Base-by-base conservation (phyloP, 345 rosid species). In the Laguncularia racemosa region DNA sequence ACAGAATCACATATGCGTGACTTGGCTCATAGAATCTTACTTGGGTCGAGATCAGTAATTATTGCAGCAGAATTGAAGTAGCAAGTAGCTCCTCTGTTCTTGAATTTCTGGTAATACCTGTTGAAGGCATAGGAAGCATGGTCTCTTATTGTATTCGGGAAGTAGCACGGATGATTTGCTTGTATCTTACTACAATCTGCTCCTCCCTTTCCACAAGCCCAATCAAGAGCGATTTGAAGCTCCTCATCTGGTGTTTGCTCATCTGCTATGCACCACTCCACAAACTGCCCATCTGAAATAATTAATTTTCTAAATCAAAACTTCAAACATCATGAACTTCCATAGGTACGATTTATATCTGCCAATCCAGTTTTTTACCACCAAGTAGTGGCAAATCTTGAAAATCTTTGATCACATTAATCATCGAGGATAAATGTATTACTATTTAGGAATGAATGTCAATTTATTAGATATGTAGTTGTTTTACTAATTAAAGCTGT, bases 191-290 rank as follows among this genome's bases (percentile, higher is more conserved):
- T 68, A 63, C 91, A 81, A 60, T 82, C 82, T 33, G 84, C 84
- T 16, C 84, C 76, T 40, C 84, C 91, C 49, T 70, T 73, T 20
- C 84, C 77, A 59, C 91, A 79, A 0, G 87, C 85, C 91, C 85
- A 84, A 55, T 79, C 84, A 28, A 81, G 67, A 14, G 91, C 87
- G 46, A 18, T 61, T 1, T 73, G 78, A 65, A 79, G 33, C 62
- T 79, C 91, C 6, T 71, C 81, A 14, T 77, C 76, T 43, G 80
- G 73, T 20, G 80, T 76, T 59, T 84, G 91, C 56, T 65, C 83
- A 62, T 84, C 90, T 16, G 86, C 90, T 61, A 84, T 69, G 72
- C 91, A 84, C 91, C 91, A 84, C 64, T 84, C 83, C 69, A 28
- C 72, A 15, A 66, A 63, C 53, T 78, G 52, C 26, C 77, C 78